Base-by-base conservation (phyloP, 176 grass and related monocot genomes). In the Typha latifolia region DNA sequence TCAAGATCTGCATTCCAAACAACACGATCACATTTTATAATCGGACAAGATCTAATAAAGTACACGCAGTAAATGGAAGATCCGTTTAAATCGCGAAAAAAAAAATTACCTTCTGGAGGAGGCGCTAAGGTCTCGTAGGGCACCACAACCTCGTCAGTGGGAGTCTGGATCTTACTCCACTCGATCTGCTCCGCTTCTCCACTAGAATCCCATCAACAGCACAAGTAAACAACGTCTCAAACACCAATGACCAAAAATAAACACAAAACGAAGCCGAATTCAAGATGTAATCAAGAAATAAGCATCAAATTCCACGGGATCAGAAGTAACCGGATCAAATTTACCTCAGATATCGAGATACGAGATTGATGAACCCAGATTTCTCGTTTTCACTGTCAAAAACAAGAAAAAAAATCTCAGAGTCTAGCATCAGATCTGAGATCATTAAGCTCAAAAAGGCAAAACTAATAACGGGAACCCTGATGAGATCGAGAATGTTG, bases 121-220 rank as follows among this genome's bases (percentile, higher is more conserved):
- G 85, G 27, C 6, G 57, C 81, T 15, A 97, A 67, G n/a, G 85
- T 67, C 47, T 97, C 83, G n/a, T 97, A 97, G 13, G 93, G 93
- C 68, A 90, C 73, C 62, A 97, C 88, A 69, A 89, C 81, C 49
- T 97, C 78, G 64, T 97, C 94, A 37, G 89, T 87, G 29, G 94
- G 94, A 8, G 94, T 92, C 62, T 79, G 85, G 73, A 97, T 97
- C 84, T 92, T 97, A 47, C 69, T 70, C 93, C 94, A 97, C 13
- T 97, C 89, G n/a, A 92, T 89, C 56, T 79, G 85, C 70, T 92
- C 85, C 53, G 82, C 94, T 3, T 88, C 78, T 50, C 84, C 85
- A 68, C 94, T 90, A 29, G 23, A 47, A 62, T 72, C 11, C 32
- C 23, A 20, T 24, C 27, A 59, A 31, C 23, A 50, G 48, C 20